Evolutionary conservation across 192 early-diverging fungal genomes (phyloP).

Genomic region (Blastocladiella britannica): DNA sequence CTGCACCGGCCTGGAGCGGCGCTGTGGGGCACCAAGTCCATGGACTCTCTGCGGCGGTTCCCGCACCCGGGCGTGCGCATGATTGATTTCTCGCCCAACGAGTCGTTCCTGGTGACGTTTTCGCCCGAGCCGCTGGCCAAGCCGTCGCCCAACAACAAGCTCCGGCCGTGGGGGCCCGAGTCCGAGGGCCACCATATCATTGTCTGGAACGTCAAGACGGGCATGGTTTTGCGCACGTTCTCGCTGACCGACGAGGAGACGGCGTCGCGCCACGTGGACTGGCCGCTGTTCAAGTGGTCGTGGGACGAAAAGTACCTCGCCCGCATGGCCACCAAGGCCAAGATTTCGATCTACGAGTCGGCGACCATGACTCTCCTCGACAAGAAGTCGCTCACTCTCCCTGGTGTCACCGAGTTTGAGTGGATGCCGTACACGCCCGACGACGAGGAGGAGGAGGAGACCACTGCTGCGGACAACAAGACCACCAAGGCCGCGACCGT

Average conservation of each 20-base stretch:
- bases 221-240: constrained; percentile 77
- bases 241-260: constrained; percentile 23
- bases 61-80: constrained; percentile 73
- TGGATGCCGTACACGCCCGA: constrained; percentile 37
- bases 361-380: constrained; percentile 78
- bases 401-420: constrained; percentile 53
- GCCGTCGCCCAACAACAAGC: constrained; percentile 10
- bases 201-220: constrained; percentile 81
- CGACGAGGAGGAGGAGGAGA: constrained; percentile 14
- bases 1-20: constrained; percentile 84
- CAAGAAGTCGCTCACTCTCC: constrained; percentile 80
- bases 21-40: constrained; percentile 86
- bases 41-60: constrained; percentile 77
- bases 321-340: constrained; percentile 45
- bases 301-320: constrained; percentile 87
- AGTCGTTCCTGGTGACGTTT: constrained; percentile 81
- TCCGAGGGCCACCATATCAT: constrained; percentile 56
- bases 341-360: constrained; percentile 81
- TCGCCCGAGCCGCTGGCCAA: constrained; percentile 72
- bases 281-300: constrained; percentile 97
- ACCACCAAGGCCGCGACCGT: constrained; percentile 10
- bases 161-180: constrained; percentile 36
- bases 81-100: constrained; percentile 85
- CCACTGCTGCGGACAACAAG: no score
- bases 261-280: constrained; percentile 43